phyloP scores from a whole-genome alignment of 352 stramenopile species.

The Globisporangium cystogenes region DNA sequence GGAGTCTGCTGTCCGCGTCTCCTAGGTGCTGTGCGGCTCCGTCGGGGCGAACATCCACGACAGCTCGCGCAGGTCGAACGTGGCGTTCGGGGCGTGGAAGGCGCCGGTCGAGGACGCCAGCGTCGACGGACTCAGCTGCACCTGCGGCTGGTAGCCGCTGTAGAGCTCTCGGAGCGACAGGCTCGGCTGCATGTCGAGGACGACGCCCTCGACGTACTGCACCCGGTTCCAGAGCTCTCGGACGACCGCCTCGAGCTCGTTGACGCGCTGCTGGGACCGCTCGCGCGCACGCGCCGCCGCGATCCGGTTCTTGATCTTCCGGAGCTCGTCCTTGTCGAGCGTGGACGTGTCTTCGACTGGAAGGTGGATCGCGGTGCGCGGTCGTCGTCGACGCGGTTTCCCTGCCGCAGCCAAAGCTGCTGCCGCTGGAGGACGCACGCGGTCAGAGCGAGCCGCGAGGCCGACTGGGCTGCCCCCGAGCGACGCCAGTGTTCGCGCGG shows the following conservation, averaged over 20 bases:
- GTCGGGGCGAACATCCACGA: slow-evolving; percentile 10
- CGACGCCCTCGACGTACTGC: slow-evolving; percentile 50
- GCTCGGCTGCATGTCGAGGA: slow-evolving; percentile 28
- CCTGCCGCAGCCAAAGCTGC: no score
- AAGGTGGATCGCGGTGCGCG: slow-evolving; percentile 44
- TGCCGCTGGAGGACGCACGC: neutral
- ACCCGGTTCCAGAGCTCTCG: slow-evolving; percentile 49
- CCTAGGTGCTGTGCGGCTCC: slow-evolving; percentile 6
- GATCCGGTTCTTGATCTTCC: slow-evolving; percentile 70
- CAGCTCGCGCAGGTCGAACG: slow-evolving; percentile 13
- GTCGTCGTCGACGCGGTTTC: slow-evolving; percentile 21
- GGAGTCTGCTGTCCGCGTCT: neutral
- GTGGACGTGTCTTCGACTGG: slow-evolving; percentile 27
- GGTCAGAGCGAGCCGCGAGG: neutral
- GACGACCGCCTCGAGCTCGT: slow-evolving; percentile 44
- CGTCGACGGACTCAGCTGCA: slow-evolving; percentile 10
- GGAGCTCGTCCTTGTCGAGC: slow-evolving; percentile 45
- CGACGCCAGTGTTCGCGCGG: neutral
- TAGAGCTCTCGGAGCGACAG: slow-evolving; percentile 32
- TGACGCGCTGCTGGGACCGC: slow-evolving; percentile 43
- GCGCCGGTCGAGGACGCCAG: slow-evolving; percentile 4
- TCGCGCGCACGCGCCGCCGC: slow-evolving; percentile 46
- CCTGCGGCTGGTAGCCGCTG: slow-evolving; percentile 41
- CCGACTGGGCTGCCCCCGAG: neutral
- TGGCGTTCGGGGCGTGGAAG: slow-evolving; percentile 11